phyloP scores from a whole-genome alignment of 768 basidiomycete genomes.

The Candolleomyces efflorescens region DNA sequence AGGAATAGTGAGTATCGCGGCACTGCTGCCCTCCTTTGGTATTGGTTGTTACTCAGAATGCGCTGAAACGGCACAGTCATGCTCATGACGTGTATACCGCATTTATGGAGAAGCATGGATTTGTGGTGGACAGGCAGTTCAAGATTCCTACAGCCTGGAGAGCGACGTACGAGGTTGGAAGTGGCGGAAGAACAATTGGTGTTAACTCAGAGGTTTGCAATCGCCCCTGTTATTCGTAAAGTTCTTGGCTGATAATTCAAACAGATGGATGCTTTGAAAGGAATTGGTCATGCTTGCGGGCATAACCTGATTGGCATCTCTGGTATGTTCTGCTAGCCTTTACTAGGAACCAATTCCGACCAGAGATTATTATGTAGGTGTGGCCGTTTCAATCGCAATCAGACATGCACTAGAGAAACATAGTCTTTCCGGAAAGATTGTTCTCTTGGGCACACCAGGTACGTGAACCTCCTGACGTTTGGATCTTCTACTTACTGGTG shows the following conservation, averaged over 20 bases:
- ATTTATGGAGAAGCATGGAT: slow-evolving; percentile 66
- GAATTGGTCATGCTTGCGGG: slow-evolving; percentile 72
- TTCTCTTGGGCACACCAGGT: slow-evolving; percentile 80
- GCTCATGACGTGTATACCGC: slow-evolving; percentile 67
- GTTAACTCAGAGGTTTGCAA: slow-evolving; percentile 68
- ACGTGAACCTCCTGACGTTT: neutral
- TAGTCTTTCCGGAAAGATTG: slow-evolving; percentile 62
- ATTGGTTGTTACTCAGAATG: neutral
- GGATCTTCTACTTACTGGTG: neutral
- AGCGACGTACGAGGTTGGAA: slow-evolving; percentile 60
- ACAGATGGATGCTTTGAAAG: slow-evolving; percentile 60
- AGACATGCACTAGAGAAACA: slow-evolving; percentile 58
- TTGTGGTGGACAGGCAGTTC: slow-evolving; percentile 56
- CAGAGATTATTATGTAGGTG: slow-evolving; percentile 34
- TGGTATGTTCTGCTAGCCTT: slow-evolving; percentile 18
- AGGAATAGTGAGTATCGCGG: slow-evolving; percentile 70
- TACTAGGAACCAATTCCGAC: neutral
- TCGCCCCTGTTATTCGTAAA: neutral
- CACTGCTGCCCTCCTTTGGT: neutral
- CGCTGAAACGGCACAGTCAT: slow-evolving; percentile 34
- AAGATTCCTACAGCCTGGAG: slow-evolving; percentile 72
- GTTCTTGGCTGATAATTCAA: neutral
- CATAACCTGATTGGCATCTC: slow-evolving; percentile 80
- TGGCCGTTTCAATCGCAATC: slow-evolving; percentile 68
- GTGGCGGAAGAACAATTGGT: slow-evolving; percentile 67